phyloP scores from a whole-genome alignment of 768 basidiomycete species.

The Mycena indigotica region DNA sequence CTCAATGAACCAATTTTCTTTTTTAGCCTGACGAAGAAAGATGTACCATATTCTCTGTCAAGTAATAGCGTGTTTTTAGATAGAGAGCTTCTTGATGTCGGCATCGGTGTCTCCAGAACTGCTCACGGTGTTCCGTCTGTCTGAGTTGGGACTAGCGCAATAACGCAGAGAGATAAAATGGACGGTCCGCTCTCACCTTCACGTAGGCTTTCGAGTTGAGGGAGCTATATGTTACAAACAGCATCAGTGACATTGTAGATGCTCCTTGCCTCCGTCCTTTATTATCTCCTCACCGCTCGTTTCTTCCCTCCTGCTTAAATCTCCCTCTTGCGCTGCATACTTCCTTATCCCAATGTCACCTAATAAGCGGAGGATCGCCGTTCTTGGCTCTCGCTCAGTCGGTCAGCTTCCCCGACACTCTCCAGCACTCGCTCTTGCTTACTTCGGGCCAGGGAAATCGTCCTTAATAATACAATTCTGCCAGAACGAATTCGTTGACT shows the following conservation, averaged over 20 bases:
- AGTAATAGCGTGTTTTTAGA: no score
- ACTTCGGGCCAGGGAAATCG: slow-evolving; percentile 72
- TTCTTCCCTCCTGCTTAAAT: slow-evolving; percentile 8
- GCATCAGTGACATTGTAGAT: not conserved
- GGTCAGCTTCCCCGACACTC: slow-evolving; percentile 51
- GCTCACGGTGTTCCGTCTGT: no score
- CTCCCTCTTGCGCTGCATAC: slow-evolving; percentile 4
- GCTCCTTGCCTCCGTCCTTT: not conserved
- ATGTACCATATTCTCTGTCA: slow-evolving; percentile 5
- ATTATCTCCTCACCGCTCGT: slow-evolving; percentile 2
- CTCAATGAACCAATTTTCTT: not conserved
- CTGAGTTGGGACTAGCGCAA: not conserved
- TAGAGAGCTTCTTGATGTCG: no score
- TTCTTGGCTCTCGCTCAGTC: slow-evolving; percentile 86
- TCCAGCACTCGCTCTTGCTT: slow-evolving; percentile 22
- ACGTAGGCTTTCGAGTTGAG: not conserved
- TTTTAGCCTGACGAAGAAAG: slow-evolving; percentile 13
- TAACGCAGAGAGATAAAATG: not conserved
- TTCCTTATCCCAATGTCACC: slow-evolving; percentile 10
- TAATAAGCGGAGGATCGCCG: slow-evolving; percentile 71
- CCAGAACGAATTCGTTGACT: slow-evolving; percentile 89
- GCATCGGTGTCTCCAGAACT: not conserved
- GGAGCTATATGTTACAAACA: not conserved
- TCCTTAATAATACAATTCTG: slow-evolving; percentile 93
- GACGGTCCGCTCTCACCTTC: not conserved